A percentile compares a stretch with the other conserved stretches of the same genome.
These are phyloP conservation scores for Fusarium pseudoanthophilum DNA, from an alignment of 2,329 filamentous ascomycete species.

Conservation along the genomic window DNA sequence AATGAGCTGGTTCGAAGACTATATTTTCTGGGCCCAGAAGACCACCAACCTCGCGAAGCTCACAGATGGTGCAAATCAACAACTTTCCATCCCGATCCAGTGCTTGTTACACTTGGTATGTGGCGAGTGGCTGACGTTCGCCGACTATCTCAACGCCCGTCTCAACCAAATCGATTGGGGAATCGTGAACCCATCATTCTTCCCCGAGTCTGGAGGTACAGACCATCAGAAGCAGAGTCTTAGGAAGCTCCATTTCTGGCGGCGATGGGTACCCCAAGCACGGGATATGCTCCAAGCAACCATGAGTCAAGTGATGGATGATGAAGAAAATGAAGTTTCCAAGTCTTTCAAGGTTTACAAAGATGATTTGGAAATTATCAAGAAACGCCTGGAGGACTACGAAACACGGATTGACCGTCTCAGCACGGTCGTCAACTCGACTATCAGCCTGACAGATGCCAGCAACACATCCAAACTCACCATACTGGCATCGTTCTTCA, in stretches of 20 bases:
- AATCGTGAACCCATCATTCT: background rate
- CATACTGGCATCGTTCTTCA: background rate
- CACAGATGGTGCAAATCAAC: rapidly evolving
- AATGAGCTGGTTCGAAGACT: background rate
- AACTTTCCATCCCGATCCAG: background rate
- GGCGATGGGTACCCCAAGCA: background rate
- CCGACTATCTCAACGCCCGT: background rate
- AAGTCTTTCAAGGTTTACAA: background rate
- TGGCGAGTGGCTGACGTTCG: background rate
- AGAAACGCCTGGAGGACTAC: background rate
- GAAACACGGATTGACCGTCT: background rate
- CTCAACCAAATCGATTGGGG: slow-evolving; percentile 4
- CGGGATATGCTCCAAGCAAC: background rate
- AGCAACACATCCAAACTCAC: background rate
- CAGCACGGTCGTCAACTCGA: background rate
- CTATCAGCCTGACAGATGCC: background rate
- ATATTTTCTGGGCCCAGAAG: background rate
- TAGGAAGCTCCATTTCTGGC: background rate
- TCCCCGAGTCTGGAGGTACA: background rate
- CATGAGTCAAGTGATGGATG: background rate
- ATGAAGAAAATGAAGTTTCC: rapidly evolving
- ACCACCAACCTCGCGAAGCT: rapidly evolving
- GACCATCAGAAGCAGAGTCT: background rate
- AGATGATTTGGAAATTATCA: background rate
- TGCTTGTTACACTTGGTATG: background rate